Base-by-base conservation (phyloP, 2,329 filamentous ascomycete species). In the Phialophora expanda region DNA sequence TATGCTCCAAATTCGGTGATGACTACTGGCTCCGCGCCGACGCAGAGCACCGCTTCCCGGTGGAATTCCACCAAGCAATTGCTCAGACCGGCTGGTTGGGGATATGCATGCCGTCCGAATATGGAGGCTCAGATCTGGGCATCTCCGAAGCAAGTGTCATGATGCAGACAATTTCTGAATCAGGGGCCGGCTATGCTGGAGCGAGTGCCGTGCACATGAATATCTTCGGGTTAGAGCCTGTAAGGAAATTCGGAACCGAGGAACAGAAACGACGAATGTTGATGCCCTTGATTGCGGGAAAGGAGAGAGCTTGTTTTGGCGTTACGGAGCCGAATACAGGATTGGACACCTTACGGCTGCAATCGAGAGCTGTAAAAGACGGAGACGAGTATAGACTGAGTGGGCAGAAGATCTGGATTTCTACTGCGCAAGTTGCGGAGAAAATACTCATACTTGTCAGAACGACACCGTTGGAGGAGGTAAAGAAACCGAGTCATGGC, bases 91-190 rank as follows among this genome's bases (percentile, higher is more conserved):
- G 80, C 3, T 82, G 80, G 79, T 73, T 82, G 3, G 80, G 80
- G 0, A 81, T 82, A 41, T 80, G 78, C 62, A 77, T 82, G 74
- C 80, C 80, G 0, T 69, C 74, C 4, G 72, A 75, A 48, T 80
- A 79, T 66, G 79, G 80, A 0, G 80, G 80, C 0, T 77, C 77
- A 1, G 78, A 77, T 34, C 71, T 82, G 1, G 80, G 80, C 0
- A 76, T 78, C 53, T 73, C 77, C 2, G 80, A 82, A 69, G 80
- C 80, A 0, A 77, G 79, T 0, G 74, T 81, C 3, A 82, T 82
- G 80, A 80, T 82, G 78, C 80, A 82, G 65, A 82, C 80, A 3
- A 78, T 82, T 20, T 76, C 80, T 1, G 80, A 82, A 70, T 77
- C 74, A 1, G 80, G 80, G 0, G 80, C 76, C 4, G 80, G 80